Conservation (phyloP, 768 basidiomycete genomes). For the Sarcodon aspratus region DNA sequence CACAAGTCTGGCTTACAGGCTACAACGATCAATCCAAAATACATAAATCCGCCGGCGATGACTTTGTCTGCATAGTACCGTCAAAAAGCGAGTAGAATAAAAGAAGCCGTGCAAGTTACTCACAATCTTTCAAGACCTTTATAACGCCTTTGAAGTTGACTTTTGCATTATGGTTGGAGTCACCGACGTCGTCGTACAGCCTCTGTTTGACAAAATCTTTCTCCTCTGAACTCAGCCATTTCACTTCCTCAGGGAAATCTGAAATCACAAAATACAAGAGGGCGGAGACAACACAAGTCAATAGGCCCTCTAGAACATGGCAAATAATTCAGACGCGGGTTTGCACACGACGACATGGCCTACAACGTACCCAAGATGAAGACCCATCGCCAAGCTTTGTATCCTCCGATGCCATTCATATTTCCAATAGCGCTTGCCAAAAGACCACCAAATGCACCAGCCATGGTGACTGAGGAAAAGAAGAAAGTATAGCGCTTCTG, state of each 20-base stretch:
- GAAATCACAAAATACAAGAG: conserved; percentile 23
- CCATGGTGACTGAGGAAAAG: conserved; percentile 26
- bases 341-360: neutral
- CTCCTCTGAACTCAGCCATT: conserved; percentile 21
- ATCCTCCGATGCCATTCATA: conserved; percentile 19
- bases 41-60: conserved; percentile 19
- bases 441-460: conserved; percentile 26
- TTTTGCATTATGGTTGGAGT: conserved; percentile 13
- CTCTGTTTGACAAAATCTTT: conserved; percentile 18
- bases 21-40: conserved; percentile 17
- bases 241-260: conserved; percentile 18
- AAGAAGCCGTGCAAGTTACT: neutral
- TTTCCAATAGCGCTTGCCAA: conserved; percentile 21
- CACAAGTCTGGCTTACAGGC: conserved; percentile 6
- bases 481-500: conserved; percentile 24
- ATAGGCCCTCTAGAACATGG: conserved; percentile 18
- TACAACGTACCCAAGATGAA: conserved; percentile 16
- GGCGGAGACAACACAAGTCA: conserved; percentile 22
- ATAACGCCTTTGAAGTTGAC: conserved; percentile 11
- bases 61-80: conserved; percentile 10
- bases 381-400: conserved; percentile 20
- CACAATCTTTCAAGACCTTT: conserved; percentile 16
- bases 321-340: neutral
- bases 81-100: neutral
- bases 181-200: conserved; percentile 16